Evolutionary conservation across 768 basidiomycete genomes (phyloP).

Genomic region (Pleurotus tuoliensis): DNA sequence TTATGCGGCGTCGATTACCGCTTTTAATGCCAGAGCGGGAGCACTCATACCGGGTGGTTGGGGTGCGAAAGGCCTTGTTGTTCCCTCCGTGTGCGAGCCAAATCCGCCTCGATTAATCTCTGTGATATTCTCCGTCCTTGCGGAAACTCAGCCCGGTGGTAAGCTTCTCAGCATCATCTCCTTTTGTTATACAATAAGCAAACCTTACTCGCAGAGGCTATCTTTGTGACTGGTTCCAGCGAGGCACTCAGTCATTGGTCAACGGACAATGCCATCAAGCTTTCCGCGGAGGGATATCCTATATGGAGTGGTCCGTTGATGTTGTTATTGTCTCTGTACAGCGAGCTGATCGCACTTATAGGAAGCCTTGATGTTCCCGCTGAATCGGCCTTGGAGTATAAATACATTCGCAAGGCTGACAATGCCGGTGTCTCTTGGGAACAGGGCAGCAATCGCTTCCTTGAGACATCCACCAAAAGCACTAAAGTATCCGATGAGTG

Average conservation of each 20-base stretch:
- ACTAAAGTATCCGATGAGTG: not conserved
- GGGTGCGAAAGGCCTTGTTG: slow-evolving; percentile 59
- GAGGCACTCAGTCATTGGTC: slow-evolving; percentile 59
- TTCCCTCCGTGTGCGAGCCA: slow-evolving; percentile 40
- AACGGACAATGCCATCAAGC: slow-evolving; percentile 46
- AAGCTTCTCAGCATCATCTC: slow-evolving; percentile 15
- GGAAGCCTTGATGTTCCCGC: slow-evolving; percentile 62
- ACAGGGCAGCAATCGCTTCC: slow-evolving; percentile 1
- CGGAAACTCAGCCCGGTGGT: slow-evolving; percentile 59
- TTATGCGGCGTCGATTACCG: slow-evolving; percentile 67
- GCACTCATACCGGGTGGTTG: slow-evolving; percentile 43
- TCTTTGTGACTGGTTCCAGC: slow-evolving; percentile 62
- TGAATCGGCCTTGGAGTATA: slow-evolving; percentile 57
- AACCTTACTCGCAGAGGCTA: slow-evolving; percentile 45
- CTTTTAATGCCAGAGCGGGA: slow-evolving; percentile 48
- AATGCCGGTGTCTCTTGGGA: slow-evolving; percentile 66
- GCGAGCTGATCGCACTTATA: slow-evolving; percentile 17
- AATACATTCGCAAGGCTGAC: slow-evolving; percentile 55
- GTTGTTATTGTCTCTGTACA: slow-evolving; percentile 1
- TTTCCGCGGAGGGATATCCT: slow-evolving; percentile 57
- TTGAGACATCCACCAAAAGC: not conserved
- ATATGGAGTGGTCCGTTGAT: slow-evolving; percentile 53
- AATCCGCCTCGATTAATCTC: slow-evolving; percentile 33
- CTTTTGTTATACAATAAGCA: not conserved
- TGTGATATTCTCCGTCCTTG: slow-evolving; percentile 64